Base-by-base conservation (phyloP, 768 basidiomycete genomes). In the Lenzites betulinus region DNA sequence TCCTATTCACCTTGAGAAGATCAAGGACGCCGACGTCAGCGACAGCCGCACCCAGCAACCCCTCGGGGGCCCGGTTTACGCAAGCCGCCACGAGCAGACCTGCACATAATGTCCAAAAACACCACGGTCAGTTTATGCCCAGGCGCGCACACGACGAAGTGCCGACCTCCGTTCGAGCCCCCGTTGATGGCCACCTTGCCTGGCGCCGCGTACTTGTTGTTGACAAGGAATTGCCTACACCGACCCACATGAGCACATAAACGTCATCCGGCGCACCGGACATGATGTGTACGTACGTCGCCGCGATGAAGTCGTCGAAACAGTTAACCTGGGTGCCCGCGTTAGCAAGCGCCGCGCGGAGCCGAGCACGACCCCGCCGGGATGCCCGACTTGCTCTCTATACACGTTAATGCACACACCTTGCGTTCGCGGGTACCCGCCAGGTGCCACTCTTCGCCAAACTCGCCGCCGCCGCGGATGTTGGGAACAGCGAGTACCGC, bases 11-110 rank as follows among this genome's bases (percentile, higher is more conserved):
- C 78, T 89, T 90, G 53, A 93, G 81, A 55, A 92, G 75, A 72
- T 93, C 92, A 63, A 86, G 77, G 1, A 93, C 91, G 0, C 92
- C 92, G 7, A 93, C 92, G 70, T 93, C 90, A 0, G 90, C 87
- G 5, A 93, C 80, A 1, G 82, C 89, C 20, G 86, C 88, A n/a
- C 91, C 91, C 62, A 91, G 86, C 4, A 84, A 78, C 4, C 85
- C 87, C 69, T 90, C 83, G 1, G 88, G 88, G 0, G 90, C 90
- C 39, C 88, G 87, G 61, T 92, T 89, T 47, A 89, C 78, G 64
- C 88, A 93, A n/a, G 91, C 91, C n/a, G 84, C 85, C n/a, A 93
- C 82, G 26, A 93, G 81, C 2, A 93, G 76, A 50, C 90, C 90
- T 89, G 66, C 26, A 25, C 46, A 51, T 20, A 47, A n/a, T 44